Base-by-base conservation (phyloP, 805 yeast genomes). In the Metschnikowia vanudenii region DNA sequence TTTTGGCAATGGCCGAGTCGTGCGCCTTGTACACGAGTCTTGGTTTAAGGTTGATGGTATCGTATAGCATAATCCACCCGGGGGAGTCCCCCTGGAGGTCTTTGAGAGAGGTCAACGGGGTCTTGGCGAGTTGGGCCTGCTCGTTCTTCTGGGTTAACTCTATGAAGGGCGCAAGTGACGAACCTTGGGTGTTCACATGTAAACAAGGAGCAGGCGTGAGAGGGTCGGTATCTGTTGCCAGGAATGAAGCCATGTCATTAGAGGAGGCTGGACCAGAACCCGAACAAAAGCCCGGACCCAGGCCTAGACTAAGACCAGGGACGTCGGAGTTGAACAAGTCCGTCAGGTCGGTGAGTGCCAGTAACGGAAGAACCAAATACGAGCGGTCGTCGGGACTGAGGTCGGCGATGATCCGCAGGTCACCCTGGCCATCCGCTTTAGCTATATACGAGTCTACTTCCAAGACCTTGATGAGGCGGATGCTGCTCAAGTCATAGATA, bases 401-500 rank as follows among this genome's bases (percentile, higher is more conserved):
- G 39, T 64, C 73, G 0, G 74, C 75, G 3, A 65, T 54, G 29
- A 67, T 63, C n/a, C 43, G 47, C n/a, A 31, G 29, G 5, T 16
- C 37, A 7, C 26, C 29, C 2, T 32, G 43, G 3, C 45, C 54
- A 13, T 48, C 48, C 17, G 39, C 7, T 3, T 10, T 19, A 17
- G 19, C 31, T 24, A 29, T 9, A 28, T 39, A 50, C 3, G 41
- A 28, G 26, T 62, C 58, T 8, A 65, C 52, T 33, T 70, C 71
- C 41, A 73, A 55, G 11, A 70, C 65, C 49, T 71, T 70, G 35
- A 92, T 63, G 20, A 91, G 76, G 58, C 87, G 82, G 84, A 92
- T 90, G 63, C 95, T 88, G 47, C 94, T 81, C 51, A 92, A 84
- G 64, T 92, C 97, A 68, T 92, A 94, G 39, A 92, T 80, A 62